Base-by-base conservation (phyloP, 129 eudicot species). In the Logfia minima region DNA sequence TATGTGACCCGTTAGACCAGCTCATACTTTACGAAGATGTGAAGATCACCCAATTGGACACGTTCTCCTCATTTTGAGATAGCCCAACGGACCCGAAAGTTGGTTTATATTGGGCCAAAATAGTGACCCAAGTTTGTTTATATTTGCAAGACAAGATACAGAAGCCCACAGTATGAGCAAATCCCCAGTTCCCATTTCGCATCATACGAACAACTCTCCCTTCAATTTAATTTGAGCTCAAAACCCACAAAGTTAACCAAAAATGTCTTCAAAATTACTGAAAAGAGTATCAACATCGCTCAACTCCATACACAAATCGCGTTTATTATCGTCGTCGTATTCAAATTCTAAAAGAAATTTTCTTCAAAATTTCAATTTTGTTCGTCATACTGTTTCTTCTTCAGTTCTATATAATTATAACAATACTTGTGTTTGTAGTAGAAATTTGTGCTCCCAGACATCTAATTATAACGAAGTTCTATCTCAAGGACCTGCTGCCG, bases 401-500 rank as follows among this genome's bases (percentile, higher is more conserved):
- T 21, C 70, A 8, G 29, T 39, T 74, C 13, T 61, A 3, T 31
- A 11, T 60, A 16, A 60, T 14, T n/a, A 71, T 34, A 60, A 74
- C 39, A 18, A 5, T 16, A 55, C 1, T 43, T 70, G 55, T 67
- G 17, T 29, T 68, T 59, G 9, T 59, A 58, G 55, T 77, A 84
- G 81, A 76, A 21, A 80, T 80, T 79, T 85, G 77, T 83, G 79
- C 78, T 85, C 86, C 9, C 80, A 75, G 58, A 58, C 81, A 24
- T 84, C 88, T 17, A 61, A 59, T 81, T 34, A 74, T 5, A 75
- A 76, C 32, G 73, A 81, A 8, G 81, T 59, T 58, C 55, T 23
- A 14, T 75, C 86, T 77, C 83, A 83, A 65, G 90, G 87, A n/a
- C 95, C 95, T 17, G 82, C 87, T 52, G 41, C 94, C 51, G 70